Conservation (phyloP, 1,139 yeast genomes). For the Sugiyamaella castrensis region DNA sequence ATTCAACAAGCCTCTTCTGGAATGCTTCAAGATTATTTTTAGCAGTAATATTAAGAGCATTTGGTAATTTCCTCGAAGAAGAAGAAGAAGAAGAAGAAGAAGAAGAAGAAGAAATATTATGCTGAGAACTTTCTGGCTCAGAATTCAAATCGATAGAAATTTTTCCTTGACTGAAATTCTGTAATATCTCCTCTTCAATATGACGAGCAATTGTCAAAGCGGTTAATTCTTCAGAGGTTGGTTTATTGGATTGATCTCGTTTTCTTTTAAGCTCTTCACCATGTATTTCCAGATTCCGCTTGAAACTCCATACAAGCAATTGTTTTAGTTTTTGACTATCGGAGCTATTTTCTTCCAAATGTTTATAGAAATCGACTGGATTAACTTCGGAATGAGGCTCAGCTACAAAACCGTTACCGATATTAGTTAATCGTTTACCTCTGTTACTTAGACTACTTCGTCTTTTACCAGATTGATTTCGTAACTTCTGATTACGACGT, state of each 20-base stretch:
- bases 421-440: conserved; percentile 71
- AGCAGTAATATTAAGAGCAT: conserved; percentile 56
- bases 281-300: conserved; percentile 45
- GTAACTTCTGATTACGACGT: conserved; percentile 39
- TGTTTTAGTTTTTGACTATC: conserved; percentile 75
- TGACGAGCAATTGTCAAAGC: conserved; percentile 48
- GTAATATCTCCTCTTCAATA: conserved; percentile 61
- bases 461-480: conserved; percentile 32
- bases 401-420: conserved; percentile 69
- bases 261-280: conserved; percentile 35
- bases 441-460: conserved; percentile 41
- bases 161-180: conserved; percentile 57
- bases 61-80: conserved; percentile 43
- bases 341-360: conserved; percentile 58
- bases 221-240: conserved; percentile 29
- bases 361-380: conserved; percentile 56
- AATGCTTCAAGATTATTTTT: conserved; percentile 46
- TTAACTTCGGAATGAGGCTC: conserved; percentile 66
- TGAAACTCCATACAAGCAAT: conserved; percentile 65
- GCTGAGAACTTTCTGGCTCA: conserved; percentile 31
- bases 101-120: conserved; percentile 1
- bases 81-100: conserved; percentile 20
- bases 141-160: conserved; percentile 69
- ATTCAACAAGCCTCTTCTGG: conserved; percentile 43
- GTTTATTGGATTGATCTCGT: conserved; percentile 19